phyloP scores from a whole-genome alignment of 2,329 filamentous ascomycete species.

The Pyrenophora seminiperda region DNA sequence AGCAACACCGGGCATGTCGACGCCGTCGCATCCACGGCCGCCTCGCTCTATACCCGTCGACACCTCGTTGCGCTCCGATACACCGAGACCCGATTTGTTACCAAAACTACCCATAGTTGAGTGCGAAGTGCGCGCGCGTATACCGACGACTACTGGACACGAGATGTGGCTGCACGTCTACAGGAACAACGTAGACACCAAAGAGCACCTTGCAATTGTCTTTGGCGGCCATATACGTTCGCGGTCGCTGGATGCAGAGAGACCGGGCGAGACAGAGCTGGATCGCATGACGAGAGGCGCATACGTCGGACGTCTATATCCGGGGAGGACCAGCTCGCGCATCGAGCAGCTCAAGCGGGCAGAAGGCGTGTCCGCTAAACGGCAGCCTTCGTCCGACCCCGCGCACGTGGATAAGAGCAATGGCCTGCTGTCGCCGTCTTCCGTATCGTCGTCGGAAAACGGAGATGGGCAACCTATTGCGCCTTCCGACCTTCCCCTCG shows the following conservation, averaged over 20 bases:
- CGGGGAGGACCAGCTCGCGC: conserved; percentile 78
- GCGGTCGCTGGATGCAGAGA: conserved; percentile 70
- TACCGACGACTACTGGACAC: conserved; percentile 86
- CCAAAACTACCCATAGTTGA: conserved; percentile 80
- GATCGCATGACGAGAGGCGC: conserved; percentile 94
- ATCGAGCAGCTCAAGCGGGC: conserved; percentile 58
- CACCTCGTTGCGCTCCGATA: conserved; percentile 35
- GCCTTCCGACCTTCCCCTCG: conserved; percentile 66
- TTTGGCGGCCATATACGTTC: conserved; percentile 84
- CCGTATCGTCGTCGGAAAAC: conserved; percentile 34
- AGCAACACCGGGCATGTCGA: conserved; percentile 42
- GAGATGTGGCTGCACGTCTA: conserved; percentile 99
- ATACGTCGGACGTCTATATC: conserved; percentile 85
- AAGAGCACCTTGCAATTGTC: conserved; percentile 96
- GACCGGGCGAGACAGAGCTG: conserved; percentile 80
- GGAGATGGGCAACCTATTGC: conserved; percentile 34
- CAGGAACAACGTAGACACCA: conserved; percentile 88
- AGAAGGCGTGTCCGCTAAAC: conserved; percentile 34
- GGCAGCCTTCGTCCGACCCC: conserved; percentile 13
- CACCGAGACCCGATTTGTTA: conserved; percentile 72
- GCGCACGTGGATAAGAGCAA: conserved; percentile 13
- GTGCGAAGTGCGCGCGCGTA: conserved; percentile 91
- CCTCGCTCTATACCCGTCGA: conserved; percentile 53
- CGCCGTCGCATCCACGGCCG: conserved; percentile 42
- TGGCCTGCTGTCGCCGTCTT: conserved; percentile 24